phyloP scores from a whole-genome alignment of 352 stramenopile species.

The Phytophthora fragariaefolia region DNA sequence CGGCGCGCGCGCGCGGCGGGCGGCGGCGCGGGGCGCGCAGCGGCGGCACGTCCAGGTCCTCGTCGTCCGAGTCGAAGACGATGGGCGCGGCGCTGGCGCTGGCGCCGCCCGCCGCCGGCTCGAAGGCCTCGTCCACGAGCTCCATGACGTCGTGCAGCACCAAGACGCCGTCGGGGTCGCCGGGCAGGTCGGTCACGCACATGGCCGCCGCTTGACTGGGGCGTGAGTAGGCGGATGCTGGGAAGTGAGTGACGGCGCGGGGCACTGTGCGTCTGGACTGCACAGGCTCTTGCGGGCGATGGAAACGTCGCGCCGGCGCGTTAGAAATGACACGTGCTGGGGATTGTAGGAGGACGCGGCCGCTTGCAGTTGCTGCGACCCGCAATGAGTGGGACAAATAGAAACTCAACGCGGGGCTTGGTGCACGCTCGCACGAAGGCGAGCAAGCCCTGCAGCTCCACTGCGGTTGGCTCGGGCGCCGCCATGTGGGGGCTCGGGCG shows the following conservation, averaged over 20 bases:
- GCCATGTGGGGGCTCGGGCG: constrained; percentile 7
- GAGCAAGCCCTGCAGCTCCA: too few species aligned
- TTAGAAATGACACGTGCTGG: not conserved
- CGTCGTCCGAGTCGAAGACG: constrained; percentile 37
- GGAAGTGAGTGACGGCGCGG: too few species aligned
- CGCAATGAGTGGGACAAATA: not conserved
- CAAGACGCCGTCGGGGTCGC: constrained; percentile 36
- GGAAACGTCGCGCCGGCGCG: not conserved
- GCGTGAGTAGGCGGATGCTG: too few species aligned
- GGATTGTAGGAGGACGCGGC: not conserved
- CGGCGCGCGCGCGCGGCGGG: too few species aligned
- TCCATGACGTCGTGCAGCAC: constrained; percentile 44
- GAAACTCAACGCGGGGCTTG: constrained; percentile 11
- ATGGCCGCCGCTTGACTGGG: too few species aligned
- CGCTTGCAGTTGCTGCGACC: not conserved
- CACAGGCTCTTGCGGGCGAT: constrained; percentile 9
- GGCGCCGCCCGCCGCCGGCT: constrained; percentile 14
- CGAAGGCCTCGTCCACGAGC: constrained; percentile 31
- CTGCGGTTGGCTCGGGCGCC: constrained; percentile 5
- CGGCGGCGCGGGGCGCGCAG: constrained; percentile 6
- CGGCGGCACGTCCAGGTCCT: constrained; percentile 38
- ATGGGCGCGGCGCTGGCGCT: constrained; percentile 17
- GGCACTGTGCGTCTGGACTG: constrained; percentile 29
- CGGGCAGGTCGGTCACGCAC: constrained; percentile 36
- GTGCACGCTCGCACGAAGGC: too few species aligned